A percentile compares a stretch with the other conserved stretches of the same genome.
Conservation (phyloP, 805 yeast genomes). For the Barnettozyma sp. region DNA sequence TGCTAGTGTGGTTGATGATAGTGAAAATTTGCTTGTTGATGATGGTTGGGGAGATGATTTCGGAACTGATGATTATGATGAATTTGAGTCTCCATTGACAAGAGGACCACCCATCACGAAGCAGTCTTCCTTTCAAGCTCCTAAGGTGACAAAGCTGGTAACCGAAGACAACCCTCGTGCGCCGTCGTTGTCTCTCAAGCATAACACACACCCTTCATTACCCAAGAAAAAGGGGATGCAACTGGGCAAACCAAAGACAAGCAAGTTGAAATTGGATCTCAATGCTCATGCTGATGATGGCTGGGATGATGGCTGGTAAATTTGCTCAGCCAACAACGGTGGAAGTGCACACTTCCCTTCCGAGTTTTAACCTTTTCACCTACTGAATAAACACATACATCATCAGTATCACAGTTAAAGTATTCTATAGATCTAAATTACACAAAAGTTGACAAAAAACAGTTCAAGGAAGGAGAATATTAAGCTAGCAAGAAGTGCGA, state of each 20-base stretch:
- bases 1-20: conserved; percentile 5
- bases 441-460: too few species aligned
- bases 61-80: too few species aligned
- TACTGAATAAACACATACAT: background rate
- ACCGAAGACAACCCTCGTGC: conserved; percentile 11
- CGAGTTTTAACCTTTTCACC: too few species aligned
- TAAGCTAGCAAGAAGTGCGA: too few species aligned
- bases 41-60: conserved; percentile 21
- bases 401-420: too few species aligned
- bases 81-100: background rate
- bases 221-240: conserved; percentile 21
- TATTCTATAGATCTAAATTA: too few species aligned
- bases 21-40: conserved; percentile 14
- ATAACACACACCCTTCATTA: too few species aligned
- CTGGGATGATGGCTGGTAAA: conserved; percentile 43
- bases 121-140: conserved; percentile 11
- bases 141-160: conserved; percentile 18
- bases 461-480: too few species aligned
- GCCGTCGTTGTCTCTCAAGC: too few species aligned
- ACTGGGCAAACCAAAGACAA: conserved; percentile 19
- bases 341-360: too few species aligned
- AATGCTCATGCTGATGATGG: conserved; percentile 31
- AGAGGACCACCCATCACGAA: background rate
- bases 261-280: conserved; percentile 30
- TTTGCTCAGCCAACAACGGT: too few species aligned